Base-by-base conservation (phyloP, 352 stramenopile genomes). In the Blastocystis hominis region DNA sequence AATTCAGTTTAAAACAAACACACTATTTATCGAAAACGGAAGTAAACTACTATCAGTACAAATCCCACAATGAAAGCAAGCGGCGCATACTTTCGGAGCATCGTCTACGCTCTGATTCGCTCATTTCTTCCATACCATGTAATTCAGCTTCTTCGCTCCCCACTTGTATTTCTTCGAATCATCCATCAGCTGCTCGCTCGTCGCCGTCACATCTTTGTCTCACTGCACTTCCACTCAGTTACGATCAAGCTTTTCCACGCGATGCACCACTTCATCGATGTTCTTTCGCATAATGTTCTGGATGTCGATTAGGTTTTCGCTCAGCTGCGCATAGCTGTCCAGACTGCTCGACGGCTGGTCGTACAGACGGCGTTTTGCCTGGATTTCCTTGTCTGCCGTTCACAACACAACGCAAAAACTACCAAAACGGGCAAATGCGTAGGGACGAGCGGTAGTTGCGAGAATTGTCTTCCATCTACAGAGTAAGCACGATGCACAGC, bases 241-340 rank as follows among this genome's bases (percentile, higher is more conserved):
- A 86, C 76, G 59, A 61, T 86, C 76, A 3, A 86, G 17, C 50
- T 86, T 86, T 44, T 86, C 76, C 46, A 86, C 76, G 42, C 76
- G 59, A 20, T 72, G 59, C 56, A 86, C 63, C 7, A 86, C 76
- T 34, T 86, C 76, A 34, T 86, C 62, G 63, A 86, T 86, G 50
- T 86, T 86, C 63, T 86, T 86, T 24, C 63, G 20, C 76, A 86
- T 86, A 44, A 86, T 86, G 63, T 86, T 86, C 63, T 86, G 76
- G 40, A 86, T 86, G 47, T 86, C 76, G 3, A 86, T 86, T n/a
- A 86, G 76, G 38, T 44, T 86, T n/a, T 86, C 76, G 38, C 77
- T 86, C 36, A 86, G 56, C 50, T 86, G 76, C 5, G 17, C 40
- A 34, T 86, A 86, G 20, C 63, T 62, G 44, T 86, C 76, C 36